These are phyloP conservation scores for Microbotryum violaceum DNA, from an alignment of 1,284 basidiomycete species.

Conservation along the genomic window DNA sequence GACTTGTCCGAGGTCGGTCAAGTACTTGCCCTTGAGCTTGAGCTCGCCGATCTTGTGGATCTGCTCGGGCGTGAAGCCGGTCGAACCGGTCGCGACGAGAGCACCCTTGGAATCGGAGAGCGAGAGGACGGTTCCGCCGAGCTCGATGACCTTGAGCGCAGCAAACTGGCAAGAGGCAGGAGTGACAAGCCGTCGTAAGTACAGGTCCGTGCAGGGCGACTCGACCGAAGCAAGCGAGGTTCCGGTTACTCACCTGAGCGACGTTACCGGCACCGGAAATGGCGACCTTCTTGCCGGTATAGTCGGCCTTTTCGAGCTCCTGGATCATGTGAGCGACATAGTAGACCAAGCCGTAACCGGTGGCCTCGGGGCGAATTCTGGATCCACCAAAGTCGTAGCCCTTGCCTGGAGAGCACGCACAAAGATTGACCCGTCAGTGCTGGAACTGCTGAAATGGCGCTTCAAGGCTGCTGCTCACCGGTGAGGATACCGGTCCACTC, in stretches of 20 bases:
- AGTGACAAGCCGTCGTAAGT: slow-evolving; percentile 43
- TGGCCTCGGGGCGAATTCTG: slow-evolving; percentile 56
- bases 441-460: background rate
- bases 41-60: slow-evolving; percentile 54
- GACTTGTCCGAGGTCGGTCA: slow-evolving; percentile 49
- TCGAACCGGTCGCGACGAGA: slow-evolving; percentile 51
- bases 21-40: slow-evolving; percentile 57
- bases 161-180: slow-evolving; percentile 69
- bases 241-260: slow-evolving; percentile 22
- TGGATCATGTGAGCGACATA: slow-evolving; percentile 40
- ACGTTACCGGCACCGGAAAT: slow-evolving; percentile 52
- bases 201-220: background rate
- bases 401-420: slow-evolving; percentile 49
- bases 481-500: slow-evolving; percentile 71
- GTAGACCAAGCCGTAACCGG: slow-evolving; percentile 67
- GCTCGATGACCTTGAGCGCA: slow-evolving; percentile 69
- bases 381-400: slow-evolving; percentile 65
- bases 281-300: slow-evolving; percentile 54
- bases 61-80: slow-evolving; percentile 56
- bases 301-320: slow-evolving; percentile 37
- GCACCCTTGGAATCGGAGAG: slow-evolving; percentile 71
- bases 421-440: background rate
- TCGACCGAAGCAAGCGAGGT: too few relatives aligned
- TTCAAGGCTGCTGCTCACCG: background rate
- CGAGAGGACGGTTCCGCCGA: slow-evolving; percentile 65